Conservation (phyloP, 148 eudicot genomes). For the Rhododendron molle region DNA sequence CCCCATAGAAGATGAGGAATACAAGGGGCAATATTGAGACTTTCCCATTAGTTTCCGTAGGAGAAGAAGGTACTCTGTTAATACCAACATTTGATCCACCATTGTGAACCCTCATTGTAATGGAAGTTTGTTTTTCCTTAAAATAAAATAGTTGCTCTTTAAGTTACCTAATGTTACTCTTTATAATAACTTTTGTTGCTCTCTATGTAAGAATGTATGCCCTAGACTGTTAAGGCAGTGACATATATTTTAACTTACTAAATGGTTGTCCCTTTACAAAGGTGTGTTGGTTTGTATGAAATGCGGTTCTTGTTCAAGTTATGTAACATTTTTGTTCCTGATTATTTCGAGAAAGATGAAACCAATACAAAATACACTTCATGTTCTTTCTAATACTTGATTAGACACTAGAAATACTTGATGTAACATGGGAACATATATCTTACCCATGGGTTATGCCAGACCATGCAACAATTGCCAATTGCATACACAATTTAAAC, state of each 20-base stretch:
- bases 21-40: conserved; percentile 12
- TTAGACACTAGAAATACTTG: not conserved
- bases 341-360: not conserved
- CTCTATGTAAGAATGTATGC: too few relatives aligned
- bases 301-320: too few relatives aligned
- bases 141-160: too few relatives aligned
- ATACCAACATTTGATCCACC: not conserved
- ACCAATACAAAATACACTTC: not conserved
- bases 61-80: conserved; percentile 9
- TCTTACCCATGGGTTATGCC: not conserved
- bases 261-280: too few relatives aligned
- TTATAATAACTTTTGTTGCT: too few relatives aligned
- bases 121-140: not conserved
- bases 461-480: not conserved
- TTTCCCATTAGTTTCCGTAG: not conserved
- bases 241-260: too few relatives aligned
- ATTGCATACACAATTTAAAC: not conserved
- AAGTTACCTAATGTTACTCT: too few relatives aligned
- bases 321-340: too few relatives aligned
- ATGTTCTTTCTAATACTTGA: not conserved
- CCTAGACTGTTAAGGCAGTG: too few relatives aligned
- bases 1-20: conserved; percentile 19
- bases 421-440: not conserved
- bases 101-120: not conserved
- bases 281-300: too few relatives aligned